phyloP scores from a whole-genome alignment of 2,329 filamentous ascomycete genomes.

The Macroventuria anomochaeta region DNA sequence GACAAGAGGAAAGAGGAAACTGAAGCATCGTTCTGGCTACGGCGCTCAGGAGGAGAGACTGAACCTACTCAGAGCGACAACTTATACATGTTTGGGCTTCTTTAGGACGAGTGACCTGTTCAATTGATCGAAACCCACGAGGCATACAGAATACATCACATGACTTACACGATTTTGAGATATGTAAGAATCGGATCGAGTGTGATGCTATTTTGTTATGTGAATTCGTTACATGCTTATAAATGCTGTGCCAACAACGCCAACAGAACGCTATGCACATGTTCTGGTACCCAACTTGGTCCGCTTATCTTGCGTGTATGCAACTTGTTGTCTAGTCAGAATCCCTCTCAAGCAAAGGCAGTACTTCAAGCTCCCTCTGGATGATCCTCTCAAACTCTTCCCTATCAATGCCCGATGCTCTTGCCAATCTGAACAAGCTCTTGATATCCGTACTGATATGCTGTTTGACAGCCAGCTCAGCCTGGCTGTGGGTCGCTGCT shows the following conservation, averaged over 20 bases:
- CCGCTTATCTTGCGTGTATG: neutral
- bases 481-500: constrained; percentile 65
- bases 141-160: no score
- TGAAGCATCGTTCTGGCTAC: no score
- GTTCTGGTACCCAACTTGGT: neutral
- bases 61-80: no score
- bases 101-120: no score
- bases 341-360: constrained; percentile 71
- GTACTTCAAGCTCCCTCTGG: constrained; percentile 71
- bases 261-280: constrained; percentile 2
- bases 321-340: neutral
- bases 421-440: constrained; percentile 75
- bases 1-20: no score
- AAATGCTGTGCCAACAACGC: neutral
- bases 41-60: no score
- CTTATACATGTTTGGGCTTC: no score
- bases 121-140: no score
- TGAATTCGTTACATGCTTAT: no score
- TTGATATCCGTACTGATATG: constrained; percentile 80
- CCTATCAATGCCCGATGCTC: constrained; percentile 73
- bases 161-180: no score
- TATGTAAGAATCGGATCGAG: neutral
- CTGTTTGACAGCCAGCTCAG: constrained; percentile 76
- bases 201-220: no score
- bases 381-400: constrained; percentile 78